Base-by-base conservation (phyloP, 169 alveolate species). In the Theileria parva region DNA sequence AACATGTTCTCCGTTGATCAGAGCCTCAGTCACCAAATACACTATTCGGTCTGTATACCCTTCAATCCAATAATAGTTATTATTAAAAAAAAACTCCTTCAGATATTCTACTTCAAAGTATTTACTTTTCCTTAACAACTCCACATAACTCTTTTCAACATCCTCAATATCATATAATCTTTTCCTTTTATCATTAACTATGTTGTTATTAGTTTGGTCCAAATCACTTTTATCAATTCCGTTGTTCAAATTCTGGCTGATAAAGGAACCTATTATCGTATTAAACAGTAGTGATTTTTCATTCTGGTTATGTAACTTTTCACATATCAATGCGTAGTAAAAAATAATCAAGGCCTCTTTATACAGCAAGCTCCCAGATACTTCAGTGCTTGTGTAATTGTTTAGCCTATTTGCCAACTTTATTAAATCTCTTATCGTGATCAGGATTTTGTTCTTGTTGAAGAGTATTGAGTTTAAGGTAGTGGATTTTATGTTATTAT, bases 371-470 rank as follows among this genome's bases (percentile, higher is more conserved):
- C 7, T 63, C 8, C 15, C 53, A 44, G 17, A 7, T 44, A 44
- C 17, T 44, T 44, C 53, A 44, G 2, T 44, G 8, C 8, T 44
- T 8, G 53, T 44, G 53, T 44, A 44, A 44, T 44, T 44, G 53
- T 7, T 44, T 51, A 91, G 87, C 74, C 99, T 89, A 57, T 96
- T 94, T 9, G 98, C 99, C 99, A 99, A 98, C 79, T 98, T 96
- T n/a, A 99, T 92, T 65, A 98, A 90, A 88, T 99, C 99, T 81
- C 99, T 94, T 23, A 98, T 94, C 0, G 99, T 99, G 87, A 99
- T 96, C 77, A 98, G 93, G 19, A 79, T 79, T 23, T 70, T 37
- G 23, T 71, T 74, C 70, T 78, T 66, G 48, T 85, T 70, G 48
- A 78, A 77, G 25, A 72, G 61, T 81, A 85, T 85, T 9, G 91